Base-by-base conservation (phyloP, 192 early-diverging fungal species). In the Backusella tuberculispora region DNA sequence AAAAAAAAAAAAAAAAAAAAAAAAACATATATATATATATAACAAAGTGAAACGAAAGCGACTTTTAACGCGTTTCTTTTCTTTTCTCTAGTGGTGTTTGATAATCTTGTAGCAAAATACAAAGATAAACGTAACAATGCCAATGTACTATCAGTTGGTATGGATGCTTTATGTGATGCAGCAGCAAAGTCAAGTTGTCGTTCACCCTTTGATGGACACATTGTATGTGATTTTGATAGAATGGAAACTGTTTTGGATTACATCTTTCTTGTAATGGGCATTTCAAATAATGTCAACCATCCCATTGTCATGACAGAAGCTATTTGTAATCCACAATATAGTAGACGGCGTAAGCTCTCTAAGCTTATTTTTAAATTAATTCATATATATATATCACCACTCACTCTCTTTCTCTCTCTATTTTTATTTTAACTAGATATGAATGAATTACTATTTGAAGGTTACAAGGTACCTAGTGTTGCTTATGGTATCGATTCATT, bases 251-350 rank as follows among this genome's bases (percentile, higher is more conserved):
- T 95, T 21, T 76, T 97, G 65, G 96, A 97, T 78, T 97, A 97
- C 76, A 88, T 94, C 3, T 95, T 97, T 76, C 77, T 89, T 4
- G 90, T 92, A 75, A 80, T 96, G 45, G 93, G 94, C 5, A 89
- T 95, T 63, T 83, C 88, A 66, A 85, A 88, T n/a, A 79, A 69
- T n/a, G 80, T 96, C 19, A 75, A 88, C 37, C 94, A 96, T 78
- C 94, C 95, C 3, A 80, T 98, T 63, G 85, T 98, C 2, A 92
- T 98, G 88, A 97, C 95, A 12, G 96, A 98, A 69, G 85, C 95
- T 0, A 84, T 87, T 5, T 96, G 93, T 77, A 91, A 87, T 24
- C 93, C 95, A 41, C 84, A 78, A 50, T 87, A 92, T 60, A 92
- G 88, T 53, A 90, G 96, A 60, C 91, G 86, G 80, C 77, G 92